A percentile compares a stretch with the other conserved stretches of the same genome.
These are phyloP conservation scores for Penicillium sp. DNA, from an alignment of 2,329 filamentous ascomycete species.

Conservation along the genomic window DNA sequence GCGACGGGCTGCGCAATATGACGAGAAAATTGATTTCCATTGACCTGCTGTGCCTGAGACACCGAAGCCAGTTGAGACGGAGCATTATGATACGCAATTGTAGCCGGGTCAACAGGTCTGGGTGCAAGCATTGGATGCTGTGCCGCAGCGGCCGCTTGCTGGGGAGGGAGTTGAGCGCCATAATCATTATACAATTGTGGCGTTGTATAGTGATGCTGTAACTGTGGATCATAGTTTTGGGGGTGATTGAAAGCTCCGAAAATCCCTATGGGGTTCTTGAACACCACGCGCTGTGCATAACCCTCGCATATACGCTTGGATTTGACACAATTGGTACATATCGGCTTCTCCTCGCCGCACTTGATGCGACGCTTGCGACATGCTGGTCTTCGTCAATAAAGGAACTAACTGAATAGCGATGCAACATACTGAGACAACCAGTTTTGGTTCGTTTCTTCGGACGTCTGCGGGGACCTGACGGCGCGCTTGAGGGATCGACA, in stretches of 20 bases:
- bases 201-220: constrained; percentile 22
- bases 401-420: neutral
- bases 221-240: constrained; percentile 21
- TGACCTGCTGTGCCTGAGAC: constrained; percentile 1
- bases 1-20: neutral
- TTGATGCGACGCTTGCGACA: constrained; percentile 96
- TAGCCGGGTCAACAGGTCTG: constrained; percentile 22
- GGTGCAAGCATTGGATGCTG: constrained; percentile 39
- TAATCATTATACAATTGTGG: constrained; percentile 23
- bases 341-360: constrained; percentile 76
- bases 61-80: constrained; percentile 4
- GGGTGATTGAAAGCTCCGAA: constrained; percentile 25
- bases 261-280: constrained; percentile 43
- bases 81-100: constrained; percentile 13
- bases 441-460: constrained; percentile 81
- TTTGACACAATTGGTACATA: constrained; percentile 50
- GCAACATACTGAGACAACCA: constrained; percentile 76
- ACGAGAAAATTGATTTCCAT: constrained; percentile 20
- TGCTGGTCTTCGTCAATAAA: constrained; percentile 53
- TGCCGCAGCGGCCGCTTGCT: constrained; percentile 31
- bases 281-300: constrained; percentile 44
- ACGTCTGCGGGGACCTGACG: constrained; percentile 23
- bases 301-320: constrained; percentile 49
- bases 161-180: constrained; percentile 21
- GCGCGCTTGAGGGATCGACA: constrained; percentile 15